A percentile compares a stretch with the other conserved stretches of the same genome.
phyloP scores from a whole-genome alignment of 352 stramenopile genomes.

The Phytophthora multivora region DNA sequence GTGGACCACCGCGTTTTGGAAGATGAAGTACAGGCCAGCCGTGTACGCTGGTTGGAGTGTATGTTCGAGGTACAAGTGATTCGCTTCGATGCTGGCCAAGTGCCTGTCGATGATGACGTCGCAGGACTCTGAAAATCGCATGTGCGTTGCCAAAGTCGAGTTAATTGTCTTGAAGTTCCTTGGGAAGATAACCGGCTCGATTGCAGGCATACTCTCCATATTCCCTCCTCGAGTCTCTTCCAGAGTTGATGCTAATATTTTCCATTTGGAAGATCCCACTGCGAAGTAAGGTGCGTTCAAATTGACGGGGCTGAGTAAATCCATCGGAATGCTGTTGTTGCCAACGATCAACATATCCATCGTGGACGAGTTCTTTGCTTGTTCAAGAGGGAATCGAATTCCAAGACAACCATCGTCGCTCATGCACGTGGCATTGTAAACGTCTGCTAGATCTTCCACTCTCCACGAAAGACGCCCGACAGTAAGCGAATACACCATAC shows the following conservation, averaged over 20 bases:
- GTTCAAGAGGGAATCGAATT: slow-evolving; percentile 9
- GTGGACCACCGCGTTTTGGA: slow-evolving; percentile 35
- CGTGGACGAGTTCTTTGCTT: background rate
- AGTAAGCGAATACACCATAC: slow-evolving; percentile 28
- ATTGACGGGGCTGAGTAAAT: slow-evolving; percentile 15
- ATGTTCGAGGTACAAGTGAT: slow-evolving; percentile 40
- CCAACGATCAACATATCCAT: slow-evolving; percentile 7
- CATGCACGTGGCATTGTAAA: slow-evolving; percentile 10
- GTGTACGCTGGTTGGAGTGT: slow-evolving; percentile 46
- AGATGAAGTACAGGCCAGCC: slow-evolving; percentile 38
- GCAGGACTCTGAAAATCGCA: background rate
- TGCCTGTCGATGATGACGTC: slow-evolving; percentile 7
- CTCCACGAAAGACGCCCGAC: slow-evolving; percentile 25
- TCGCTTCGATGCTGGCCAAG: slow-evolving; percentile 1
- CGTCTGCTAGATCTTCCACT: slow-evolving; percentile 5
- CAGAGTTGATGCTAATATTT: slow-evolving; percentile 2
- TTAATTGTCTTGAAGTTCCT: slow-evolving; percentile 17
- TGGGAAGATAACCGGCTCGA: background rate
- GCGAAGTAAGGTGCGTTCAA: slow-evolving; percentile 1
- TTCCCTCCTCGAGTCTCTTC: slow-evolving; percentile 12
- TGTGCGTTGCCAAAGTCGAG: slow-evolving; percentile 4
- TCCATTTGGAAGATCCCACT: slow-evolving; percentile 8
- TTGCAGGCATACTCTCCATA: background rate
- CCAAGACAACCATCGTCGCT: background rate
- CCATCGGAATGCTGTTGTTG: background rate